Evolutionary conservation across 2,329 filamentous ascomycete genomes (phyloP), one percentile per base, ranked within the genome.

Genomic region (Aspergillus fumigatiaffinis): DNA sequence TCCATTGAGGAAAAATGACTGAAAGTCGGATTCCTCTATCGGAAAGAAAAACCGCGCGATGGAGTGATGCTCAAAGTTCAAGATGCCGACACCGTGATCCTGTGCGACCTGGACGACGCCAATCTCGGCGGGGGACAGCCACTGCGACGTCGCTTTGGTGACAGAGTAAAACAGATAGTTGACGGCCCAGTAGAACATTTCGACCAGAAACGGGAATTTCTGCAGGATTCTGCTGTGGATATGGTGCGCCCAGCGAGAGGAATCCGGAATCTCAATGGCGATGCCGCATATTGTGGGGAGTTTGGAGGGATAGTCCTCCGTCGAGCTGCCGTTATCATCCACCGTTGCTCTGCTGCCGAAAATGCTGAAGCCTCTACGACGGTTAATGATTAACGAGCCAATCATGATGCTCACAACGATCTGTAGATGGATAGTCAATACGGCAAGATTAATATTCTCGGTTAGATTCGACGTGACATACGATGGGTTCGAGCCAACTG

Each of bases 181-280:
- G 63, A 89, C 78, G 47, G 82, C 79, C 87, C 87, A 89, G 75
- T 89, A 89, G 70, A 89, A 88, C 85, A 89, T 89, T 71, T 89
- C 87, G 51, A 89, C 80, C 54, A 89, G 71, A 67, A 89, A 89
- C 4, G 87, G 87, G 62, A 85, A 88, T 66, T 86, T 86, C 68
- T 87, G 83, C 57, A 89, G 76, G 55, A 88, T 78, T 26, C 85
- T 79, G 59, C 83, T 87, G 69, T 88, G 86, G 51, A 82, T 69
- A 67, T 87, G 73, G 58, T 81, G 77, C 42, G 80, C 78, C 70
- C 87, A 89, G n/a, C 83, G 80, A 3, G 82, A 82, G 2, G 84
- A 82, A 64, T 86, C 86, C 10, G 84, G 84, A 5, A 80, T 86
- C 9, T 73, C 67, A 57, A 84, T 67, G 20, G 78, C 69, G 47